A percentile compares a stretch with the other conserved stretches of the same genome.
Conservation (phyloP, 768 basidiomycete genomes). For the Termitomyces sp. region DNA sequence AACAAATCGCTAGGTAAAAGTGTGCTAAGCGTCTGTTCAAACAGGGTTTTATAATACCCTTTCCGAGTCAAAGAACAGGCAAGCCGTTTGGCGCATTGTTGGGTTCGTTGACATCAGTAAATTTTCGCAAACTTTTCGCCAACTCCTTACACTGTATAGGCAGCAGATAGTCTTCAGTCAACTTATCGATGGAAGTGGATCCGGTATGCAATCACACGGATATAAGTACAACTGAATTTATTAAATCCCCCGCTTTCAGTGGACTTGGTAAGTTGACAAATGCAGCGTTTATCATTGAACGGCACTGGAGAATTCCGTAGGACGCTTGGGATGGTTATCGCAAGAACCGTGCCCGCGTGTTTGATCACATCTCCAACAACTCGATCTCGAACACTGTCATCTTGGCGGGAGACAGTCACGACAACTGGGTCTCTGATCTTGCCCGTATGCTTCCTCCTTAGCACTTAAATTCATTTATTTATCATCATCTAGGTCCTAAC, state of each 20-base stretch:
- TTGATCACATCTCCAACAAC: neutral
- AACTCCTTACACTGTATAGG: neutral
- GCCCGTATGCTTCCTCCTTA: neutral
- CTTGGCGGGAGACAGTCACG: neutral
- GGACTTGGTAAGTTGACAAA: neutral
- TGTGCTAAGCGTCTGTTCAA: neutral
- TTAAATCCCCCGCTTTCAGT: neutral
- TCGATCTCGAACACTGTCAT: neutral
- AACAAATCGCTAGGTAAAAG: neutral
- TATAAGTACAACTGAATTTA: neutral
- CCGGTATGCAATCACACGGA: neutral
- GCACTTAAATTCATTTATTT: neutral
- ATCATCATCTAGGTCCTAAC: neutral
- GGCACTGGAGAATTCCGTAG: neutral
- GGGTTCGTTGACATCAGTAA: neutral
- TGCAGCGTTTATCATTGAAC: neutral
- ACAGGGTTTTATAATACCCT: neutral
- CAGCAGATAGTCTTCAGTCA: conserved; percentile 1
- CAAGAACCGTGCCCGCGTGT: neutral
- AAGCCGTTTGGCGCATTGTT: neutral
- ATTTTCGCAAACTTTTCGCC: neutral
- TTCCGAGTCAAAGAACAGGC: neutral
- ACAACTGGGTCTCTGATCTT: neutral
- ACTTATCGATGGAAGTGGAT: neutral
- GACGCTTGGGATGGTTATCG: conserved; percentile 1